Evolutionary conservation across 768 basidiomycete genomes (phyloP).

Genomic region (Tephrocybe sp.): DNA sequence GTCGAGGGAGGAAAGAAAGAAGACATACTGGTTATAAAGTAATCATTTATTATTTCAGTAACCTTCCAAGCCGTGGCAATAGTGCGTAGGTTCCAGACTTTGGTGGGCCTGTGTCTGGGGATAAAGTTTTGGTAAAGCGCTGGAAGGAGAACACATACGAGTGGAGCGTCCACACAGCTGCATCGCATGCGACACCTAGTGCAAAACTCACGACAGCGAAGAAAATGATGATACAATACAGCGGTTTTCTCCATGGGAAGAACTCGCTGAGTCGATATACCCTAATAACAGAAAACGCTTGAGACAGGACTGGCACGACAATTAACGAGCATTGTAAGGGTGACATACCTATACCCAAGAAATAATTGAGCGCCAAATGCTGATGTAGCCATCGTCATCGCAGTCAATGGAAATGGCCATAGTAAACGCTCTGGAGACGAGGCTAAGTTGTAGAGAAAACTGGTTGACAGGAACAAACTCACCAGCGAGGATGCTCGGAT

Average conservation of each 20-base stretch:
- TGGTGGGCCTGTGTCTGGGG: too few species aligned
- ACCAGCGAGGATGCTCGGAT: background rate
- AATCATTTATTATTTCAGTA: too few species aligned
- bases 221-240: background rate
- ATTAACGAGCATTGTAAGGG: background rate
- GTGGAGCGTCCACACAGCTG: background rate
- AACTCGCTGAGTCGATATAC: background rate
- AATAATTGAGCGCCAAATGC: background rate
- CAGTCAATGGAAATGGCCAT: background rate
- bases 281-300: background rate
- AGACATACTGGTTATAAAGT: too few species aligned
- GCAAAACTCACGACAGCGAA: background rate
- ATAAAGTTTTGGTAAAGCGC: too few species aligned
- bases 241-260: background rate
- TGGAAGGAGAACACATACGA: background rate
- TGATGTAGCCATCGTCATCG: background rate
- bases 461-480: background rate
- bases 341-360: background rate
- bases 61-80: too few species aligned
- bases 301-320: background rate
- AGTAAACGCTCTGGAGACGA: background rate
- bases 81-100: too few species aligned
- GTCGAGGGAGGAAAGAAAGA: too few species aligned
- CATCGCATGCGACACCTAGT: background rate
- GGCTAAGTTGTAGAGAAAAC: background rate